A percentile compares a stretch with the other conserved stretches of the same genome.
These are phyloP conservation scores for Rhizopus stolonifer DNA, from an alignment of 371 early-diverging fungal species.

Conservation along the genomic window DNA sequence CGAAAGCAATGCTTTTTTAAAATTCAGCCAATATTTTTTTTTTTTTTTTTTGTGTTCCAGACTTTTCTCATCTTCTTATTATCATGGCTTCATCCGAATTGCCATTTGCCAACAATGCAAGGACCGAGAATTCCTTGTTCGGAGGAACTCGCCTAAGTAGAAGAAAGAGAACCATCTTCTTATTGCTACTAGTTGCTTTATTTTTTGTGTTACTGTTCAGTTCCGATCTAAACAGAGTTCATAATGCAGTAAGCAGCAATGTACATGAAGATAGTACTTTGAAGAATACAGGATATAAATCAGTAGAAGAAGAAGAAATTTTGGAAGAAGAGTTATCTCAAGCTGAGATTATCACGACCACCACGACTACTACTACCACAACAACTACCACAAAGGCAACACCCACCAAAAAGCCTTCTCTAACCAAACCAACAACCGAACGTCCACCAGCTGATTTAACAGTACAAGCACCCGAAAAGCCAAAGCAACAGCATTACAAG, in stretches of 20 bases:
- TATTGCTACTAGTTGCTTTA: slow-evolving; percentile 12
- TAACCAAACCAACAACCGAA: not conserved
- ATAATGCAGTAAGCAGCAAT: not conserved
- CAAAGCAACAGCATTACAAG: slow-evolving; percentile 30
- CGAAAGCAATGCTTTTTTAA: too few species aligned
- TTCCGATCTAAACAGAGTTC: slow-evolving; percentile 14
- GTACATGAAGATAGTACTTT: not conserved
- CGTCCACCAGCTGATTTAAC: not conserved
- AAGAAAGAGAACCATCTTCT: slow-evolving; percentile 17
- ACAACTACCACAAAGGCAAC: not conserved
- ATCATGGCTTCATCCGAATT: slow-evolving; percentile 16
- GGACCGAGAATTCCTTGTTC: slow-evolving; percentile 12
- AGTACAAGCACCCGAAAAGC: not conserved
- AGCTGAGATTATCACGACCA: not conserved
- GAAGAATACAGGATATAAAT: not conserved
- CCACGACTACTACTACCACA: not conserved
- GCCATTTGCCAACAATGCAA: slow-evolving; percentile 19
- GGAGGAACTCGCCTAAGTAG: slow-evolving; percentile 20
- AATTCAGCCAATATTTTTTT: too few species aligned
- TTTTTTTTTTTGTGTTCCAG: not conserved
- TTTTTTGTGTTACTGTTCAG: slow-evolving; percentile 26
- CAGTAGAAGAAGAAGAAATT: not conserved
- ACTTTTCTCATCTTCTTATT: not conserved
- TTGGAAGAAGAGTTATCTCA: slow-evolving; percentile 5
- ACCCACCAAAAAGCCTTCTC: not conserved